Conservation (phyloP, 2,329 filamentous ascomycete species). For the Chalaropsis thielavioides region DNA sequence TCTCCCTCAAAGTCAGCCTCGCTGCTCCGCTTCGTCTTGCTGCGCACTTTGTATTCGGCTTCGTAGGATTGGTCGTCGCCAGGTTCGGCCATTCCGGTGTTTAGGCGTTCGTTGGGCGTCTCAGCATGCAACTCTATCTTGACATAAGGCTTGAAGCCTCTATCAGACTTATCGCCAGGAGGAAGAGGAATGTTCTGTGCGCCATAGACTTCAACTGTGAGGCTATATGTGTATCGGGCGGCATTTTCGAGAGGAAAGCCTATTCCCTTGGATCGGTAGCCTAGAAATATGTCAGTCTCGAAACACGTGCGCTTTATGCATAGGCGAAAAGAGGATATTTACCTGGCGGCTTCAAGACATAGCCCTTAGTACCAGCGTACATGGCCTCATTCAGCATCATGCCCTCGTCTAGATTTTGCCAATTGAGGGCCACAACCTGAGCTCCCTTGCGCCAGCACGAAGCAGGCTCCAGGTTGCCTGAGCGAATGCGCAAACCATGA, state of each 20-base stretch:
- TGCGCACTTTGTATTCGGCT: constrained; percentile 43
- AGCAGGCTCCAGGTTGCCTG: constrained; percentile 74
- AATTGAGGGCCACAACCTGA: constrained; percentile 85
- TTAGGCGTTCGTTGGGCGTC: constrained; percentile 34
- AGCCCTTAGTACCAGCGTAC: constrained; percentile 74
- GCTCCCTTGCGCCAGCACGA: constrained; percentile 80
- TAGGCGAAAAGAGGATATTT: constrained; percentile 15
- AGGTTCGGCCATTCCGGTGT: constrained; percentile 28
- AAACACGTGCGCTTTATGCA: not conserved
- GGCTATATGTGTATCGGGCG: constrained; percentile 45
- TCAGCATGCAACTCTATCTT: constrained; percentile 77
- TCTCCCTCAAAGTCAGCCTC: constrained; percentile 50
- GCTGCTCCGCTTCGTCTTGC: constrained; percentile 41
- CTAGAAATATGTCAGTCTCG: constrained; percentile 18
- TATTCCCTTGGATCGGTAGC: constrained; percentile 23
- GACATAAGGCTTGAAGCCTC: constrained; percentile 62
- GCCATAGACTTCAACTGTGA: constrained; percentile 60
- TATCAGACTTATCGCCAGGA: constrained; percentile 32
- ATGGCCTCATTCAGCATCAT: constrained; percentile 95
- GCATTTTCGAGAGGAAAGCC: constrained; percentile 21
- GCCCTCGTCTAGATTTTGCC: constrained; percentile 79
- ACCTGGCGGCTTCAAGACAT: constrained; percentile 70
- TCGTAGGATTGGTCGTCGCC: constrained; percentile 25
- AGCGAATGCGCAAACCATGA: constrained; percentile 64
- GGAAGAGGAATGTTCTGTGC: constrained; percentile 63